A percentile compares a stretch with the other conserved stretches of the same genome.
Conservation (phyloP, 208 protist species). For the Leptomonas pyrrhocoris region DNA sequence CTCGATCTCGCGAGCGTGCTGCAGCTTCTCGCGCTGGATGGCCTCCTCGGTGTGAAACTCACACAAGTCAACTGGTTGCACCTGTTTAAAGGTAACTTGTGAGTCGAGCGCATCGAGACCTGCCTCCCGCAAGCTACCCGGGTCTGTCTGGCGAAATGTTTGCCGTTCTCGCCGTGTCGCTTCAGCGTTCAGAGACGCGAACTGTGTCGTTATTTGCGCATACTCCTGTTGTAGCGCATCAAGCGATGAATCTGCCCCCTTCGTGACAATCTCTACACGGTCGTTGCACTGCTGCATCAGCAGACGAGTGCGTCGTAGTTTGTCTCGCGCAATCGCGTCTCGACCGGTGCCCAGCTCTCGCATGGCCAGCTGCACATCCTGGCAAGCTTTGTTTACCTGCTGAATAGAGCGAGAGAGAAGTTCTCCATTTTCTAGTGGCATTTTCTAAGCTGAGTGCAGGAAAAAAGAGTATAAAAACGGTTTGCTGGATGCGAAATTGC, state of each 20-base stretch:
- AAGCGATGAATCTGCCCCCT: constrained; percentile 31
- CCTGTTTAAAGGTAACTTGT: constrained; percentile 49
- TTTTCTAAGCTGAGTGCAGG: constrained; percentile 7
- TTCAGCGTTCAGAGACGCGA: constrained; percentile 52
- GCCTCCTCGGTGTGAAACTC: constrained; percentile 77
- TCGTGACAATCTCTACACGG: constrained; percentile 32
- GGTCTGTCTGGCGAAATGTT: constrained; percentile 46
- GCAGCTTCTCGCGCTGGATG: constrained; percentile 73
- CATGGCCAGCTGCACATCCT: constrained; percentile 53
- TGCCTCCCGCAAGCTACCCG: constrained; percentile 7
- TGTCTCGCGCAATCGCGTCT: constrained; percentile 63
- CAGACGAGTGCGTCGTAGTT: constrained; percentile 49
- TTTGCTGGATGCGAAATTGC: too few species aligned
- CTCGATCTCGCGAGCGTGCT: constrained; percentile 73
- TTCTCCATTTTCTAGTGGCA: constrained; percentile 70
- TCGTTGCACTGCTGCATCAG: constrained; percentile 54
- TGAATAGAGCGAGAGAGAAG: constrained; percentile 53
- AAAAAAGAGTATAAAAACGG: background rate
- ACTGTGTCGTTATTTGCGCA: constrained; percentile 37
- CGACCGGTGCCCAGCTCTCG: constrained; percentile 59
- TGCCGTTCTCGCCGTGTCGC: constrained; percentile 59
- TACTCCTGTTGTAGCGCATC: constrained; percentile 45
- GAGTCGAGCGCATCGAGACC: constrained; percentile 27
- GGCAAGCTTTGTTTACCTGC: constrained; percentile 52
- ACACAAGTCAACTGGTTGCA: constrained; percentile 55